phyloP scores from a whole-genome alignment of 2,329 filamentous ascomycete genomes.

The Penicillium sp. region DNA sequence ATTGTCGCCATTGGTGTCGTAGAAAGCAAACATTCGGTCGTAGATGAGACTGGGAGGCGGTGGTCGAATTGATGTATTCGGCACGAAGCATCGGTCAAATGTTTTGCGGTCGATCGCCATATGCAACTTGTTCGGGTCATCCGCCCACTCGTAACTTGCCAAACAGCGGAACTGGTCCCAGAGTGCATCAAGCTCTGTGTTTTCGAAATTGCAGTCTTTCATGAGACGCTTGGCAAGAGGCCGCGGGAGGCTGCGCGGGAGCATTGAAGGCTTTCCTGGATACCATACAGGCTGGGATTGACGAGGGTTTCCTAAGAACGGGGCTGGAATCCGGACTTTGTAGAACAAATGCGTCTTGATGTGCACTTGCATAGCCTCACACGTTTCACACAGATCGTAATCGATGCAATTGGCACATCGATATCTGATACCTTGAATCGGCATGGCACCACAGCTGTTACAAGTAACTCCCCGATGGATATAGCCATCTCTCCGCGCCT shows the following conservation, averaged over 20 bases:
- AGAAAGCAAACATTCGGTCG: slow-evolving; percentile 95
- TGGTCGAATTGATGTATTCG: slow-evolving; percentile 75
- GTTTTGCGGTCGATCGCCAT: slow-evolving; percentile 89
- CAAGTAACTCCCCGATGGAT: slow-evolving; percentile 91
- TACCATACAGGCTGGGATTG: slow-evolving; percentile 84
- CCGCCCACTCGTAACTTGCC: slow-evolving; percentile 78
- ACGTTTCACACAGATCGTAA: slow-evolving; percentile 92
- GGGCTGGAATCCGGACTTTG: slow-evolving; percentile 87
- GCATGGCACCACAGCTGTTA: slow-evolving; percentile 81
- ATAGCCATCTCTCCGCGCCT: slow-evolving; percentile 81
- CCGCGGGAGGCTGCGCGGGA: slow-evolving; percentile 65
- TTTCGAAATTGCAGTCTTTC: slow-evolving; percentile 74
- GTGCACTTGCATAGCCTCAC: slow-evolving; percentile 71
- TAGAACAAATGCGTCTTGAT: slow-evolving; percentile 94
- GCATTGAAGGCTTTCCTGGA: slow-evolving; percentile 76
- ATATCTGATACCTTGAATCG: slow-evolving; percentile 89
- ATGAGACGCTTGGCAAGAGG: slow-evolving; percentile 67
- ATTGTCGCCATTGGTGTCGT: slow-evolving; percentile 85
- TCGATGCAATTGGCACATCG: slow-evolving; percentile 94
- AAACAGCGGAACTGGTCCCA: slow-evolving; percentile 98
- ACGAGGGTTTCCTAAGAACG: slow-evolving; percentile 73
- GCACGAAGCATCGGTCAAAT: slow-evolving; percentile 87
- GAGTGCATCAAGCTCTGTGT: slow-evolving; percentile 83
- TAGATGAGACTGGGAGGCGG: slow-evolving; percentile 85
- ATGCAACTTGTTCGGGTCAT: slow-evolving; percentile 73